Base-by-base conservation (phyloP, 2,329 filamentous ascomycete species). In the Trichoderma arundinaceum region DNA sequence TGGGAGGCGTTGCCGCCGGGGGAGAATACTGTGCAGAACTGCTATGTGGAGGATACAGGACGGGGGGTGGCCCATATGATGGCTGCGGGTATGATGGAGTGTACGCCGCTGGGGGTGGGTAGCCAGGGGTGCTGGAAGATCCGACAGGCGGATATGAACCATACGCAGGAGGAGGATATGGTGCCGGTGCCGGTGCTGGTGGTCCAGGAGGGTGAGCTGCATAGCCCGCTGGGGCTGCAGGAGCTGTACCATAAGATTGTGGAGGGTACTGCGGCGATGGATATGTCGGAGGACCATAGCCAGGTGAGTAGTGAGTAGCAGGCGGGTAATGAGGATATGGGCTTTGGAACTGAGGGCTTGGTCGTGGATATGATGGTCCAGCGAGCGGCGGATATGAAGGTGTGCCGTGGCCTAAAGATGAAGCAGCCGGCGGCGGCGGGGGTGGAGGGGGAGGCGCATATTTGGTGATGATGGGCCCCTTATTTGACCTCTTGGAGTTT, bases 391-490 rank as follows among this genome's bases (percentile, higher is more conserved):
- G 70, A 57, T 74, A 74, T 57, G 65, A 68, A 53, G 60, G 59
- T 54, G 63, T 38, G 58, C 48, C 64, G 61, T 38, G 67, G 33
- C 44, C 66, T 68, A 48, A 66, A 38, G 71, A 44, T 12, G 57
- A 17, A 51, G 46, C 17, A 22, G 57, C 33, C 28, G 39, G 49
- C 10, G 48, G 28, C 1, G 59, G 43, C n/a, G 57, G 58, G 1
- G 58, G 60, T 12, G 60, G 60, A 5, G 57, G 57, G 7, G 57
- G 57, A 39, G 74, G 77, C 8, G 72, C 69, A 61, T 78, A 78
- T 69, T 77, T 78, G 52, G 76, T 78, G 68, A 74, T 77, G 62
- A 74, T 75, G 44, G 74, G 74, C 2, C 73, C 77, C 62, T 73
- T 78, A 38, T 73, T 78, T 38, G 69, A 71, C 60, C 74, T 77